phyloP scores from a whole-genome alignment of 139 green algal species.

The Eudorina sp. region DNA sequence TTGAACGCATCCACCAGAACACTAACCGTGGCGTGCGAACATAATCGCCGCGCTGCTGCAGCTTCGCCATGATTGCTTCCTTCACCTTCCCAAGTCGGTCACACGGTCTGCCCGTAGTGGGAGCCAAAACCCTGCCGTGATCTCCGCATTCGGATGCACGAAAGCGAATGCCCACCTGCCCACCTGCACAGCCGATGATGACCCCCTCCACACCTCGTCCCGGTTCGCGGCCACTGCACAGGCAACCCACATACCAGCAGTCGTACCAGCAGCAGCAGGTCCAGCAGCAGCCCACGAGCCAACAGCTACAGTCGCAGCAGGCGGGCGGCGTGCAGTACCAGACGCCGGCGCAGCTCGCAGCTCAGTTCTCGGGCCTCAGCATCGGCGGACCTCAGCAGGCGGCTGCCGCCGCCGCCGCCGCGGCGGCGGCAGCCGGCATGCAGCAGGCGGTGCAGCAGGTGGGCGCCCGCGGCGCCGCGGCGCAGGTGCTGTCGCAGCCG shows the following conservation, averaged over 20 bases:
- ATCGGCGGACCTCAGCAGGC: background rate
- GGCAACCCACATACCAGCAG: constrained; percentile 40
- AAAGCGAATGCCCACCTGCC: too few species aligned
- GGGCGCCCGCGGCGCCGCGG: background rate
- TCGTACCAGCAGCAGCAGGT: constrained; percentile 13
- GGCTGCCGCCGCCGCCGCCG: background rate
- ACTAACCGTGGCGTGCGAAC: too few species aligned
- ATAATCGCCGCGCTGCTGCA: too few species aligned
- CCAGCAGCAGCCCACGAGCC: constrained; percentile 20
- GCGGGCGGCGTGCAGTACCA: constrained; percentile 5
- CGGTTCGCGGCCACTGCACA: too few species aligned
- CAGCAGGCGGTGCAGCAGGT: background rate
- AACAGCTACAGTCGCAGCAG: constrained; percentile 41
- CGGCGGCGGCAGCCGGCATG: constrained; percentile 2
- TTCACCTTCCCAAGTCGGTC: too few species aligned
- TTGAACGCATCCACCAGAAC: too few species aligned
- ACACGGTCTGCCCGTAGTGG: too few species aligned
- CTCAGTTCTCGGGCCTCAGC: constrained; percentile 39
- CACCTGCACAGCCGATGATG: too few species aligned
- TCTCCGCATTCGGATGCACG: too few species aligned
- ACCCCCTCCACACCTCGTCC: too few species aligned
- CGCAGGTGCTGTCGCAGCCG: constrained; percentile 15
- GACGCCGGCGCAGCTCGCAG: constrained; percentile 25
- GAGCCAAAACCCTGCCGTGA: too few species aligned
- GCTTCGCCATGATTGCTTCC: too few species aligned